These are phyloP conservation scores for Ochetophila trinervis DNA, from an alignment of 306 rosid species.

Conservation along the genomic window DNA sequence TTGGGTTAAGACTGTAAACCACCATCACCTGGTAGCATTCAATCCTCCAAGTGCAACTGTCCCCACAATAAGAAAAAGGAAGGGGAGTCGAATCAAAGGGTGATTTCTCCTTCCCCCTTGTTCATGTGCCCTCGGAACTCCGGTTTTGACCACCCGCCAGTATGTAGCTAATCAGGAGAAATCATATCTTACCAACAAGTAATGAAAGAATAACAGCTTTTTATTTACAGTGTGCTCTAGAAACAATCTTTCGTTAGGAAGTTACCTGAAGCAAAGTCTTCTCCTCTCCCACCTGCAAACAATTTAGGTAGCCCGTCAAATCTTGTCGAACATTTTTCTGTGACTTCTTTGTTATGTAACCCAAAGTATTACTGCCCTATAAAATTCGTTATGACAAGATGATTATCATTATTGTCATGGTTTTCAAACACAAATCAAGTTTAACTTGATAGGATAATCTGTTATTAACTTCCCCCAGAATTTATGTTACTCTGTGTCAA, in stretches of 20 bases:
- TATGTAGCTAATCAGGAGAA: constrained; percentile 39
- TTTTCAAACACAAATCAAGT: constrained; percentile 11
- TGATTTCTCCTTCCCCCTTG: constrained; percentile 50
- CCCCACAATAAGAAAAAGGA: constrained; percentile 56
- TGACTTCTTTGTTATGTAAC: background rate
- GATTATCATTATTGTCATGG: constrained; percentile 15
- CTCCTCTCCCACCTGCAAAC: constrained; percentile 48
- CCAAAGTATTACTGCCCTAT: background rate
- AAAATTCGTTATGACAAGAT: background rate
- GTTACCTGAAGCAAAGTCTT: constrained; percentile 46
- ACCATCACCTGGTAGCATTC: constrained; percentile 50
- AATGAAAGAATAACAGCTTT: background rate
- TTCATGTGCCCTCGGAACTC: constrained; percentile 59
- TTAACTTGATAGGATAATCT: background rate
- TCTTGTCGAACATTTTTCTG: too few species aligned
- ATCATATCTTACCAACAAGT: background rate
- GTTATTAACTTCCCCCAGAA: background rate
- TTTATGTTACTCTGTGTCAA: background rate
- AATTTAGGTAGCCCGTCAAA: background rate
- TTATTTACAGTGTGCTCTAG: background rate
- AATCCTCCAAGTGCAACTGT: constrained; percentile 66
- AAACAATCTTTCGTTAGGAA: constrained; percentile 1
- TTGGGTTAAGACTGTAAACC: background rate
- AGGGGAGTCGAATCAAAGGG: constrained; percentile 55
- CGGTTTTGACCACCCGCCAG: constrained; percentile 57